Base-by-base conservation (phyloP, 2,329 filamentous ascomycete species). In the Lomentospora prolificans region DNA sequence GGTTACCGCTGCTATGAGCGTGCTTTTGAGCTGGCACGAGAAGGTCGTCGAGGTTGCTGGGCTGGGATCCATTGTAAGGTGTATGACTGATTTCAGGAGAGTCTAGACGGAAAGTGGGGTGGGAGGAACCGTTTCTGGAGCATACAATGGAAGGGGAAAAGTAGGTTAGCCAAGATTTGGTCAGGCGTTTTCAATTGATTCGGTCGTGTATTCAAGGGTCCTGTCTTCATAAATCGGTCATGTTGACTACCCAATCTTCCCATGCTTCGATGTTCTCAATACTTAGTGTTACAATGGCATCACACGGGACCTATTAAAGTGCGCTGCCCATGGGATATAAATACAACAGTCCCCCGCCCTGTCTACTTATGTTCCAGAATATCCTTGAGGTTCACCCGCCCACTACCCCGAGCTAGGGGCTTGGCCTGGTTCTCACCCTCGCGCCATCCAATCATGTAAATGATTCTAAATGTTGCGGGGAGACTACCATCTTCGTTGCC, bases 381-480 rank as follows among this genome's bases (percentile, higher is more conserved):
- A 68, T 97, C 91, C 69, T 94, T 95, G 60, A 99, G 78, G 69
- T 88, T 96, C 44, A 96, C 74, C 66, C 96, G 78, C 8, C 89
- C 94, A 60, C 86, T 95, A 0, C 94, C 94, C 61, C 94, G 81
- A 61, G 85, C 72, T 57, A 97, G 72, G 4, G 94, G 91, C 70
- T 92, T 77, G 2, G 85, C 77, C 71, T 97, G 91, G 55, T 85
- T 81, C 28, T 80, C 79, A 2, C 88, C 86, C 61, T 91, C 88
- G 67, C 92, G 95, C 94, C 94, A 99, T 0, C 94, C 94, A 70
- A 99, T 99, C 91, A 97, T 96, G 70, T 94, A 96, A 59, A 99
- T 96, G 63, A 96, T 79, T 62, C 94, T 81, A 67, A 96, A 99
- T 0, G 94, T 99, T 1, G 94, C 94, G 1, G 94, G 94, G 59